Base-by-base conservation (phyloP, 1,284 basidiomycete genomes). In the Ganoderma sinense region DNA sequence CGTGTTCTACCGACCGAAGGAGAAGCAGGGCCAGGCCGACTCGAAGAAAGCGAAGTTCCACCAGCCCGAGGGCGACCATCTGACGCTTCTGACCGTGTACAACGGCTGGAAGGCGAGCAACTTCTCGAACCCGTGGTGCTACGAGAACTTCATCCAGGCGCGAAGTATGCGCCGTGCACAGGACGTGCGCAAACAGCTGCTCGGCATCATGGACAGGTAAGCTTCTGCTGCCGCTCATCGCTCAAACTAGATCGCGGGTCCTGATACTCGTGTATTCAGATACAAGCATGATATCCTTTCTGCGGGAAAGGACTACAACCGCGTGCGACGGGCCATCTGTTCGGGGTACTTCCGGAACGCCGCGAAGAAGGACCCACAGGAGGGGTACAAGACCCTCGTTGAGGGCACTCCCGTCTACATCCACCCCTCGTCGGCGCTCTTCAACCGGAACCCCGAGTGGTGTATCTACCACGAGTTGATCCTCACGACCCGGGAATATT, bases 21-120 rank as follows among this genome's bases (percentile, higher is more conserved):
- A 99, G 82, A 99, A 99, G 82, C 97, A 99, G 81, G 95, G 95
- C 14, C 97, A 99, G 83, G 98, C 98, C 0, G 97, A 99, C 81
- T 96, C 97, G 31, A 99, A 99, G 85, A 99, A 99, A 82, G 97
- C 97, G 40, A 98, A 99, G 81, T 97, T 97, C 83, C 96, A 97
- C 81, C 95, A 99, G 80, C 96, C 97, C 0, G 98, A 99, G 83
- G 98, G 97, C 10, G 97, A 99, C 78, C 94, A 99, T 78, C 84
- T 99, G 60, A 99, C 97, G 7, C 83, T 99, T 39, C 83, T 99
- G 71, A 95, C 97, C 4, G 98, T 99, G 2, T 99, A 99, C 84
- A 99, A 99, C 75, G 97, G 95, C 10, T 99, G 98, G 98, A 98
- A 97, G 78, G 91, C 87, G 10, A 95, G 92, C 75, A 98, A 95